Evolutionary conservation across 2,329 filamentous ascomycete genomes (phyloP), one percentile per base, ranked within the genome.

Genomic region (Pestalotiopsis sp.): DNA sequence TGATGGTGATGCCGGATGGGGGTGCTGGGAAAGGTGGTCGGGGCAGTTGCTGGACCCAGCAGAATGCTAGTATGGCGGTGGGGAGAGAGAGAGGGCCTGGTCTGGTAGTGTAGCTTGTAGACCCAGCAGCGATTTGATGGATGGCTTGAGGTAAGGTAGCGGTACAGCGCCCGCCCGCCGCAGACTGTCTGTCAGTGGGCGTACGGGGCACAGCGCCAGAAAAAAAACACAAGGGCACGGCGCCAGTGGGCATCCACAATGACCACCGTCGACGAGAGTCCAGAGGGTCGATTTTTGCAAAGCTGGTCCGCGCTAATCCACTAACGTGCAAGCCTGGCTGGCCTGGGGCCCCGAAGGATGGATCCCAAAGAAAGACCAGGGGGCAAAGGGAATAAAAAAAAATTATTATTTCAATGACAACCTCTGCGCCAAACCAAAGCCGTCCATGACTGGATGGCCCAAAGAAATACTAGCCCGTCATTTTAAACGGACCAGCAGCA

Each of bases 1-100:
- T 45, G 64, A 60, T 66, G 64, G 64, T 66, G 52, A 60, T 66
- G 64, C 58, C 64, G 64, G 36, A 20, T 59, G 64, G 64, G 64
- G 25, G 17, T n/a, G 25, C n/a, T 60, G 31, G n/a, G n/a, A 9
- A 57, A 59, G 25, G n/a, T 39, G 61, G 61, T 27, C 20, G 36
- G 64, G 56, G 52, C 64, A 66, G 52, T 27, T 14, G 64, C 11
- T 60, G 64, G 56, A 66, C 64, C 64, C 64, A 31, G 64, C 64
- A 41, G 52, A 66, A 39, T 11, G 31, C 17, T n/a, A 20, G 45
- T 52, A 52, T 9, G 20, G 45, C 45, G 45, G 45, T 52, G 45
- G 45, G 4, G 17, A n/a, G n/a, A 17, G 45, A 52, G 45, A 17
- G 45, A 23, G 20, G 20, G 20, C 20, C 20, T 23, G 45, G 4